These are phyloP conservation scores for Rhodomyrtus psidioides DNA, from an alignment of 441 rosid genomes.

Conservation along the genomic window DNA sequence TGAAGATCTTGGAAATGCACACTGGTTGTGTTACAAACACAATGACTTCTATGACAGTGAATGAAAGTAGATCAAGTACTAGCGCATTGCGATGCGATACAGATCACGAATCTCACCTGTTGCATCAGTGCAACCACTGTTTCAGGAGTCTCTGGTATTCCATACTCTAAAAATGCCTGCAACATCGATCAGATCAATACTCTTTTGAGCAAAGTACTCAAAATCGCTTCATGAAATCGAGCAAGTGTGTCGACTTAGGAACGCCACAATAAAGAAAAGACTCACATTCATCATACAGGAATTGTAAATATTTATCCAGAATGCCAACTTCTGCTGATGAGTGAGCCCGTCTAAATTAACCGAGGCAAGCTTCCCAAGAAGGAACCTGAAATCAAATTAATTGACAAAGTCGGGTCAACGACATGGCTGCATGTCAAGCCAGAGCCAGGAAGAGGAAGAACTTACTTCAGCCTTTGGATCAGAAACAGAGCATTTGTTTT, in stretches of 20 bases:
- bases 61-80: neutral
- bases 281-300: constrained; percentile 80
- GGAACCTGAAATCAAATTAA: constrained; percentile 30
- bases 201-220: neutral
- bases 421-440: neutral
- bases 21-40: neutral
- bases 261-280: neutral
- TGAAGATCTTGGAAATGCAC: neutral
- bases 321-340: constrained; percentile 91
- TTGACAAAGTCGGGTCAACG: neutral
- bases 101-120: constrained; percentile 30
- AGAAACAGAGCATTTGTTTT: constrained; percentile 39
- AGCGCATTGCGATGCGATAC: neutral
- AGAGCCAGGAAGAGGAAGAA: neutral
- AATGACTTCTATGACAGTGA: neutral
- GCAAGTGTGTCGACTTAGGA: neutral
- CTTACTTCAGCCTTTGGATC: constrained; percentile 66
- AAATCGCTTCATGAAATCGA: neutral
- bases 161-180: constrained; percentile 73
- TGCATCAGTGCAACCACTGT: constrained; percentile 73
- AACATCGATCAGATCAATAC: neutral
- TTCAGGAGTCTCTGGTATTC: constrained; percentile 62
- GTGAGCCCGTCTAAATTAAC: constrained; percentile 57
- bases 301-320: constrained; percentile 85
- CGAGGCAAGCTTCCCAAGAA: constrained; percentile 67